Base-by-base conservation (phyloP, 2,329 filamentous ascomycete species). In the Xylariaceae sp. region DNA sequence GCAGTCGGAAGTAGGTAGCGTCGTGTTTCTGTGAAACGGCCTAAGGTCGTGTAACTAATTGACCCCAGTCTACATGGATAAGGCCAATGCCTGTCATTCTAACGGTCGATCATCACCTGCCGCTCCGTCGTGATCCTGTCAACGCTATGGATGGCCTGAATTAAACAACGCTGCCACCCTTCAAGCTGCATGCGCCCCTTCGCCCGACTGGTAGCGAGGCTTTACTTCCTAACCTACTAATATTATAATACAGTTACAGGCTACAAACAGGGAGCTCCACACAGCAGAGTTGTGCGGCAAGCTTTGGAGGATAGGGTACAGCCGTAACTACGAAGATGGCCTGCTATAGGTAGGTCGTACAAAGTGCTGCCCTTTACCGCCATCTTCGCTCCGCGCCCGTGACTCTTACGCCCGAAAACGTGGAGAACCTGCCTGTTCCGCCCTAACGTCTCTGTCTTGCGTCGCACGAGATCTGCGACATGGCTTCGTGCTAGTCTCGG, bases 361-460 rank as follows among this genome's bases (percentile, higher is more conserved):
- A 58, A 32, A 23, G 26, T 44, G 47, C 44, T 52, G 52, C 47
- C 58, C 51, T 49, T 53, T 52, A 49, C 54, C 49, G 45, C 37
- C 44, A 45, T 40, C 40, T 37, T 58, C 56, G 51, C 52, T 53
- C 57, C 57, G 52, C 44, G 58, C 44, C 52, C 58, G 52, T 56
- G 12, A 18, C 20, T 41, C 21, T 21, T 41, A 37, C 50, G 52
- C 55, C 55, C 49, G 50, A 41, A 56, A 56, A 58, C 52, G 52
- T 54, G 58, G 56, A 50, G 49, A 50, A 14, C 19, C 14, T 23
- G 10, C 40, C 29, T 40, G n/a, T 12, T 44, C 18, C 23, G 21
- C 32, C 23, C 26, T 32, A 19, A n/a, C n/a, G 32, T 40, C 16
- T 21, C 37, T n/a, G n/a, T 29, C 26, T 23, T 48, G n/a, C 14